A percentile compares a stretch with the other conserved stretches of the same genome.
These are phyloP conservation scores for Pseudogymnoascus sp. DNA, from an alignment of 2,329 filamentous ascomycete genomes.

Conservation along the genomic window DNA sequence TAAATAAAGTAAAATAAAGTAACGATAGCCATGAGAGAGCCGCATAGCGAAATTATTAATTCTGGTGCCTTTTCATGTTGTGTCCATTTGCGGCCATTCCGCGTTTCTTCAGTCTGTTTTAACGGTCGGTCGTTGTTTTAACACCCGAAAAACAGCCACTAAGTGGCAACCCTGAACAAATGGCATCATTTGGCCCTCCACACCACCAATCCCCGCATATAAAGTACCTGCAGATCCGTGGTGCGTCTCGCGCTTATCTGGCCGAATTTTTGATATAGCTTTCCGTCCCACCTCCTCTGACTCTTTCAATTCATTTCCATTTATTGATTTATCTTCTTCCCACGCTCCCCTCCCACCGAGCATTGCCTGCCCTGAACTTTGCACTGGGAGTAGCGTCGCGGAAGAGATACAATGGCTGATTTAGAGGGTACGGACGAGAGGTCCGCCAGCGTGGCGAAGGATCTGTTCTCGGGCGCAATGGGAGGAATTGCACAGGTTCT, in stretches of 20 bases:
- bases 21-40: neutral
- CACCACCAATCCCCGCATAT: neutral
- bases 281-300: neutral
- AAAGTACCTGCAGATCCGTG: conserved; percentile 9
- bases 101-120: neutral
- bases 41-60: neutral
- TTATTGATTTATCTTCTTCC: neutral
- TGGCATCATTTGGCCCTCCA: conserved; percentile 5
- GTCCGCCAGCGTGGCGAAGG: conserved; percentile 47
- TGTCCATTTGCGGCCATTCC: neutral
- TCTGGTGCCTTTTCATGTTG: neutral
- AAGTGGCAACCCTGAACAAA: conserved; percentile 7
- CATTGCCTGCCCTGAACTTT: conserved; percentile 4
- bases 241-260: neutral
- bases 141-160: conserved; percentile 4
- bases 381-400: conserved; percentile 5
- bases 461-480: conserved; percentile 82
- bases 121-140: neutral
- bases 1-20: neutral
- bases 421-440: neutral
- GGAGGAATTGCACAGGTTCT: conserved; percentile 92
- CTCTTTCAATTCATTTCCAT: conserved; percentile 1
- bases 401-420: conserved; percentile 3
- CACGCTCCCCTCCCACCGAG: conserved; percentile 1
- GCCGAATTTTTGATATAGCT: conserved; percentile 7